Evolutionary conservation across 352 stramenopile species (phyloP), one percentile per base, ranked within the genome.

Genomic region (Phytopythium mirpurense): DNA sequence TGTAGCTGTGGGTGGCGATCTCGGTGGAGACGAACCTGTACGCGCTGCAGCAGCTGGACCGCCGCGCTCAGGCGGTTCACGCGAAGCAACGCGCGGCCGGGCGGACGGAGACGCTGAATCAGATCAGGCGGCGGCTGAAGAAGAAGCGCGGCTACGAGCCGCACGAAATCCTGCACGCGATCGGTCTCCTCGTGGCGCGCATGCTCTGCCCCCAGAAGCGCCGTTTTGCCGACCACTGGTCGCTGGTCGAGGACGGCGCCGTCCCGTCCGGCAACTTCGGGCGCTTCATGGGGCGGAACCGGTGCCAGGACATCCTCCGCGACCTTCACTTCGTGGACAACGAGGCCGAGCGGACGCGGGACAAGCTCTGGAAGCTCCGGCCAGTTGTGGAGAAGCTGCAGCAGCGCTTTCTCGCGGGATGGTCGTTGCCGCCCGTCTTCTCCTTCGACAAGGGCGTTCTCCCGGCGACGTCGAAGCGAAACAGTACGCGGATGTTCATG

Each of bases 401-500:
- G 32, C 5, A 59, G 18, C 59, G 19, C 0, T 67, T 58, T 29
- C 23, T 37, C 0, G 11, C 27, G 0, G 60, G 18, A 2, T 69
- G 57, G 57, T 21, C 57, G 2, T 19, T 60, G 3, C 41, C 54
- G 3, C 16, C 37, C 6, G 21, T 57, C 2, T 59, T 71, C 11
- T 65, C 57, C 0, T 78, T 78, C 16, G 65, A 72, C 15, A 56
- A 72, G 36, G 65, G 55, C 7, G 56, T 74, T 2, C 14, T 70
- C 7, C 60, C 51, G 8, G 24, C 62, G 0, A 72, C 65, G 0
- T 70, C 59, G 0, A 23, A 31, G 9, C 43, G 57, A 1, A 67
- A 74, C 47, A 71, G 54, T 0, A 72, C 62, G 0, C 47, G 56
- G 1, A 69, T 72, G 56, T 74, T 70, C 32, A 72, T 67, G 50